Evolutionary conservation across 768 basidiomycete genomes (phyloP).

Genomic region (Amanita thiersii): DNA sequence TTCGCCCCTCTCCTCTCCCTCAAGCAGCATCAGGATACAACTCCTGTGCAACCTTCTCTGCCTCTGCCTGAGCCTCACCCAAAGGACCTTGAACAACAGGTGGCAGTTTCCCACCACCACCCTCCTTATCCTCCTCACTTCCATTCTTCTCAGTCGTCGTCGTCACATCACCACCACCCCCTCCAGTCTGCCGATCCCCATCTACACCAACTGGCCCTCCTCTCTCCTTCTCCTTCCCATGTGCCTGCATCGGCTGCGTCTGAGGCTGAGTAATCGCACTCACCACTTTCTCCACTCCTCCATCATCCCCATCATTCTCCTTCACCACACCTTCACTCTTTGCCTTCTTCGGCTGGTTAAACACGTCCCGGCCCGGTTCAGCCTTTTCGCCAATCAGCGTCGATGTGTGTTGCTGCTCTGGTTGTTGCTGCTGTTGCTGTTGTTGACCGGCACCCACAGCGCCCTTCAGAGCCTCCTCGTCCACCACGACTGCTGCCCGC

Average conservation of each 20-base stretch:
- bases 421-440: conserved; percentile 9
- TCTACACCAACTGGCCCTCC: conserved; percentile 9
- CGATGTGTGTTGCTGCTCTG: conserved; percentile 21
- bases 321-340: conserved; percentile 31
- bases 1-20: not conserved
- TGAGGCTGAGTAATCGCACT: conserved; percentile 14
- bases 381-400: conserved; percentile 40
- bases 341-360: conserved; percentile 39
- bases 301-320: conserved; percentile 6
- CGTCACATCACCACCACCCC: conserved; percentile 9
- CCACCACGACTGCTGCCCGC: conserved; percentile 45
- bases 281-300: conserved; percentile 25
- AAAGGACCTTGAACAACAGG: conserved; percentile 31
- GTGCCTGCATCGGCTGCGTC: not conserved
- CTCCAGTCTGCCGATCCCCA: conserved; percentile 14
- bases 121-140: not conserved
- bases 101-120: not conserved
- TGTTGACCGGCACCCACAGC: conserved; percentile 9
- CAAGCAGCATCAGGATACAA: conserved; percentile 36
- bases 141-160: conserved; percentile 7
- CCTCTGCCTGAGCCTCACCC: conserved; percentile 40
- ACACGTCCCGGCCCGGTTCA: conserved; percentile 72
- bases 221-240: not conserved
- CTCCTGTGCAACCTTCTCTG: conserved; percentile 45
- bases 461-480: conserved; percentile 25